Percentiles rank a stretch among this genome's conserved stretches.
Evolutionary conservation across 495 filamentous ascomycete species (phyloP).

Genomic region (Aspergillus hancockii): DNA sequence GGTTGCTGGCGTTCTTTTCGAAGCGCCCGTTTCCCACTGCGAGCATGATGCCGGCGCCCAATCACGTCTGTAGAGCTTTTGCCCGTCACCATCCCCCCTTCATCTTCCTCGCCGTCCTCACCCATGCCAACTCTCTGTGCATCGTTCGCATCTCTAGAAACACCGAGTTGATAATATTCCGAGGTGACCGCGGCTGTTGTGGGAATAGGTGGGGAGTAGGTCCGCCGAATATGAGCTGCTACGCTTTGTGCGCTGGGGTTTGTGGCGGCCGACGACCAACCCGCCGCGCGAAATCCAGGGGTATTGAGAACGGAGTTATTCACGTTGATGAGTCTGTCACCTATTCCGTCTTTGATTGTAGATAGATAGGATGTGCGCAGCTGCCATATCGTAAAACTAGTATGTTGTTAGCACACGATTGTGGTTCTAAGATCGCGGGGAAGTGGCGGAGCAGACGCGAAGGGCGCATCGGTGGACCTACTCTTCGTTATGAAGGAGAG

Average conservation of each 20-base stretch:
- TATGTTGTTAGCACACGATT: slow-evolving; percentile 21
- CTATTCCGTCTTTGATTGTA: slow-evolving; percentile 89
- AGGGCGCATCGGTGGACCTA: slow-evolving; percentile 46
- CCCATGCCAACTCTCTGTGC: slow-evolving; percentile 37
- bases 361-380: slow-evolving; percentile 89
- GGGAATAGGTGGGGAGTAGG: slow-evolving; percentile 94
- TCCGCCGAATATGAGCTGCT: slow-evolving; percentile 77
- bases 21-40: slow-evolving; percentile 47
- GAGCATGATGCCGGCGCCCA: slow-evolving; percentile 60
- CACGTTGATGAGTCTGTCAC: slow-evolving; percentile 90
- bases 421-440: background rate
- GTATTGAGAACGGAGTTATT: slow-evolving; percentile 89
- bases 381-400: slow-evolving; percentile 89
- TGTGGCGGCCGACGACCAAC: slow-evolving; percentile 75
- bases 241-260: slow-evolving; percentile 35
- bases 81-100: slow-evolving; percentile 78
- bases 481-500: slow-evolving; percentile 96
- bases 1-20: slow-evolving; percentile 46
- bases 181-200: slow-evolving; percentile 70
- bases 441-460: slow-evolving; percentile 7
- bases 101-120: slow-evolving; percentile 76
- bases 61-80: slow-evolving; percentile 72
- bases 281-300: slow-evolving; percentile 91
- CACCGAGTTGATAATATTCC: slow-evolving; percentile 70
- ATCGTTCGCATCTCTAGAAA: slow-evolving; percentile 33